Conservation (phyloP, 2,329 filamentous ascomycete species). For the Fonsecaea pedrosoi region DNA sequence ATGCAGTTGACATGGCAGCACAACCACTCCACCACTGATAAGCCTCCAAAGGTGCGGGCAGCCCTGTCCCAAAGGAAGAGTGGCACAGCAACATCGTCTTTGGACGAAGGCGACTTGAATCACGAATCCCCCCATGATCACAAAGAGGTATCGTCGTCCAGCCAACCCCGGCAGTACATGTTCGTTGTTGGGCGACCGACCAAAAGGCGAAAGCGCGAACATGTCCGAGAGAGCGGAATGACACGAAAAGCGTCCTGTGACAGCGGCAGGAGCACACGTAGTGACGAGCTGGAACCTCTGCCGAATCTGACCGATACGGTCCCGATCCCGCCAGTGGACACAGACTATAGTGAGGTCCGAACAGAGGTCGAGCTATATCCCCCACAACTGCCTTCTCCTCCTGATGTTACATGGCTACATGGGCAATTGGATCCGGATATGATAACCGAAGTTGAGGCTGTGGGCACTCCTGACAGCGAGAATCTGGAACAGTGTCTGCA, state of each 20-base stretch:
- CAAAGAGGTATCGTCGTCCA: neutral
- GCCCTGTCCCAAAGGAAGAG: neutral
- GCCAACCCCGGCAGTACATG: constrained; percentile 11
- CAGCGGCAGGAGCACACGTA: neutral
- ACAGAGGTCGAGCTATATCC: neutral
- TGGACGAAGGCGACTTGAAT: neutral
- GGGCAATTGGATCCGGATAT: neutral
- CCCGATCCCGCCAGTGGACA: neutral
- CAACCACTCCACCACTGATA: constrained; percentile 21
- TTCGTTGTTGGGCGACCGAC: constrained; percentile 21
- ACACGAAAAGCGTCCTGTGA: neutral
- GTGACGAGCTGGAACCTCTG: neutral
- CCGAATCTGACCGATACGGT: neutral
- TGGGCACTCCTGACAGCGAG: constrained; percentile 14
- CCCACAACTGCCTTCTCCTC: neutral
- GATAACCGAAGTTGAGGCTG: constrained; percentile 3
- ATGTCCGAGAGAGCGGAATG: neutral
- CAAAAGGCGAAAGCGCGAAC: constrained; percentile 19
- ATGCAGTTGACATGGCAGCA: constrained; percentile 28
- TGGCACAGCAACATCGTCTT: neutral
- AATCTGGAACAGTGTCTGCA: constrained; percentile 29
- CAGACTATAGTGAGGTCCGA: neutral
- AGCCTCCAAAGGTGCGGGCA: constrained; percentile 22
- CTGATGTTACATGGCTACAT: constrained; percentile 3
- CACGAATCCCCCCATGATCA: neutral